These are phyloP conservation scores for Brettanomyces naardenensis DNA, from an alignment of 805 yeast species.

Conservation along the genomic window DNA sequence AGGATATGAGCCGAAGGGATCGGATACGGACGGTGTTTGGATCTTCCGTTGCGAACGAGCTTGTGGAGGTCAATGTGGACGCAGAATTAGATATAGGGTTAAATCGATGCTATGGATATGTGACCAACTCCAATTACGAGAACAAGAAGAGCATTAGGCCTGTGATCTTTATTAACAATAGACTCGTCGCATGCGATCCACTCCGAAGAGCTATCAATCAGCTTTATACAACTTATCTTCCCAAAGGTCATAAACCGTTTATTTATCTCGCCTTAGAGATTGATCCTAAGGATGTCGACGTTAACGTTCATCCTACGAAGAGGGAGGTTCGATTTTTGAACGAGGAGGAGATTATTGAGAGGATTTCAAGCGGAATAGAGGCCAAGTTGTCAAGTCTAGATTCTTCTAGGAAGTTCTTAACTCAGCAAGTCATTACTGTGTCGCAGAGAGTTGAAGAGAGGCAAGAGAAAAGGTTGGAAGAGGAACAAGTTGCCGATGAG, in stretches of 20 bases:
- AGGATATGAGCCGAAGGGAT: conserved; percentile 44
- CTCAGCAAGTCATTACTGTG: conserved; percentile 47
- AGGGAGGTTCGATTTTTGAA: conserved; percentile 79
- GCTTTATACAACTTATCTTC: conserved; percentile 57
- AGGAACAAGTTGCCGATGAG: conserved; percentile 6
- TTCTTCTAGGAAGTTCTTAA: conserved; percentile 56
- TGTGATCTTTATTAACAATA: conserved; percentile 75
- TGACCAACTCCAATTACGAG: conserved; percentile 65
- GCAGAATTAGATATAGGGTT: conserved; percentile 38
- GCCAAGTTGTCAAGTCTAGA: conserved; percentile 48
- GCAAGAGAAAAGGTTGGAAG: conserved; percentile 13
- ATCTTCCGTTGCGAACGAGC: conserved; percentile 52
- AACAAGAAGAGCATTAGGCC: conserved; percentile 61
- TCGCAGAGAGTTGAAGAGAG: conserved; percentile 15
- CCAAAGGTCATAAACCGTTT: conserved; percentile 74
- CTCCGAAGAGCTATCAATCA: conserved; percentile 59
- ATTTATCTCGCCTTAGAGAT: conserved; percentile 66
- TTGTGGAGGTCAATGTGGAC: conserved; percentile 39
- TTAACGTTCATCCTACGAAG: conserved; percentile 93
- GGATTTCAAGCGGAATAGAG: conserved; percentile 43
- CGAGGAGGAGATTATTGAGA: conserved; percentile 79
- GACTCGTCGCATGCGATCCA: conserved; percentile 80
- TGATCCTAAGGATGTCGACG: conserved; percentile 69
- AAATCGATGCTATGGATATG: conserved; percentile 42
- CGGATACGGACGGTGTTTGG: conserved; percentile 74